phyloP scores from a whole-genome alignment of 306 rosid species.

The Ammopiptanthus mongolicus region DNA sequence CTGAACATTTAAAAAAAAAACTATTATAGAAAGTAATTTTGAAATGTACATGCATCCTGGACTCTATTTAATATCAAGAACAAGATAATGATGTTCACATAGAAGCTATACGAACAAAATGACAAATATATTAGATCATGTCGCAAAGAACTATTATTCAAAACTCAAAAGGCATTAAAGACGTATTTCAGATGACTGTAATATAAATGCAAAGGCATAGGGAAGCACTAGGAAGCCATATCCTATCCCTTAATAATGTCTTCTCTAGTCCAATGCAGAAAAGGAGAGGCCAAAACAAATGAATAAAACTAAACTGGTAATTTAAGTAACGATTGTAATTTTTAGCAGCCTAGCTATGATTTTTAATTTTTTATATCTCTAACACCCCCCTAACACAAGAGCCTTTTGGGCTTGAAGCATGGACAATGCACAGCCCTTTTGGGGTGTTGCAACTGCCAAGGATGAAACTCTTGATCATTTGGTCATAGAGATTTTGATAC shows the following conservation, averaged over 20 bases:
- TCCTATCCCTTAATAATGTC: neutral
- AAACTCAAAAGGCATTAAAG: neutral
- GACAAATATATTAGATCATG: neutral
- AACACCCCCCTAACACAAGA: neutral
- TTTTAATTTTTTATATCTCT: no score
- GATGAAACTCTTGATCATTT: neutral
- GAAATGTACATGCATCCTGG: neutral
- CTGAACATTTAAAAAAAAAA: constrained; percentile 40
- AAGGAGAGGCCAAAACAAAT: neutral
- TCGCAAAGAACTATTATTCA: neutral
- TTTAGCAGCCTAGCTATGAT: neutral
- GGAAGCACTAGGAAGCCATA: neutral
- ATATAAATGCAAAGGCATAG: neutral
- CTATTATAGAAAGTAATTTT: neutral
- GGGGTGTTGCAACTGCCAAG: neutral
- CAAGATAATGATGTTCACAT: neutral
- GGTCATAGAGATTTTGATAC: neutral
- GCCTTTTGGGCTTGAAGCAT: neutral
- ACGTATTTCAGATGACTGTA: neutral
- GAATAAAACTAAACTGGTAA: neutral
- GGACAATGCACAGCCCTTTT: neutral
- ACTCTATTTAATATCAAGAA: neutral
- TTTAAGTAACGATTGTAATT: neutral
- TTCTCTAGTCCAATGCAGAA: neutral
- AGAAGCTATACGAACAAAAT: neutral